Base-by-base conservation (phyloP, 2,329 filamentous ascomycete genomes). In the Talaromyces sp. region DNA sequence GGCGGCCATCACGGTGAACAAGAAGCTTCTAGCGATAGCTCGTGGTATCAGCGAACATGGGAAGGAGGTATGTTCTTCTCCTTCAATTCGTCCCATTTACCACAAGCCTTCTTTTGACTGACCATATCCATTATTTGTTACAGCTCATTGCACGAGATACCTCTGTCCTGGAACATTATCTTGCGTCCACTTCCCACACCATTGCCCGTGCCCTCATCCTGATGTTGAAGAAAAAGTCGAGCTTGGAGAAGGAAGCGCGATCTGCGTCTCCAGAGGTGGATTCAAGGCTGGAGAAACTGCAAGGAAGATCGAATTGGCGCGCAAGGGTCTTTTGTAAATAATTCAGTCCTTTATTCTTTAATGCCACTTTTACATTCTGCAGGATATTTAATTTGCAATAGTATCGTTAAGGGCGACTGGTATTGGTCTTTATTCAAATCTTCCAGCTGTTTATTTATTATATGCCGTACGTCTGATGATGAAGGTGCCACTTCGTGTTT, bases 101-200 rank as follows among this genome's bases (percentile, higher is more conserved):
- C 24, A n/a, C 31, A 11, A 43, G 17, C n/a, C 17, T 57, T n/a
- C n/a, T n/a, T 31, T 27, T 52, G 26, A 29, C 48, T 24, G 21
- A 27, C 61, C 59, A 54, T 62, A 38, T 56, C 53, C 8, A 38
- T 58, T 51, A 12, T 17, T 19, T n/a, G 11, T 52, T 19, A 41
- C 69, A 90, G 90, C 92, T n/a, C 83, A 86, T 68, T 99, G 94
- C 81, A 86, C 90, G 69, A 92, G 93, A 67, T 99, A 97, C 74
- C 87, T 99, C 59, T 99, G 94, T 73, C 92, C 94, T 2, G 91
- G 91, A 65, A 97, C 94, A 0, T 84, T 99, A 62, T 90, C 92
- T 38, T 99, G 94, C 79, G 94, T 99, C 7, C 88, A 95, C 73
- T 94, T 96, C 78, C 92, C 94, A 1, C 93, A 97, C 74, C 94